Base-by-base conservation (phyloP, 768 basidiomycete species). In the Clitopilus hobsonii region DNA sequence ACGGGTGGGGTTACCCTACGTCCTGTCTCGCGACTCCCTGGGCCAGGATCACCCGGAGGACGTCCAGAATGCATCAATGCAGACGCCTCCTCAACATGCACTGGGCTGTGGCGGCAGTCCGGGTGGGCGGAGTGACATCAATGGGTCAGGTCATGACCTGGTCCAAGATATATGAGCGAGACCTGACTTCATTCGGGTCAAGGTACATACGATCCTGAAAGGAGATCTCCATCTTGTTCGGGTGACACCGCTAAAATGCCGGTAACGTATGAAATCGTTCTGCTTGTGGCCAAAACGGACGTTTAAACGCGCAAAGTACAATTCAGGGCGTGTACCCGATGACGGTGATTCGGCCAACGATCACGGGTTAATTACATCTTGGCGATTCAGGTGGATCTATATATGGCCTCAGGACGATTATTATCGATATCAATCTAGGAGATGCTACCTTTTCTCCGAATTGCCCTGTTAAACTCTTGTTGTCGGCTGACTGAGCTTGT, bases 231-330 rank as follows among this genome's bases (percentile, higher is more conserved):
- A 68, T 62, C 61, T 66, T 66, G 66, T 57, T 49, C 22, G 53
- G 25, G 57, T 64, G 66, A 68, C 66, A 70, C 68, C 67, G 68
- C 67, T 71, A 71, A 66, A 65, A 62, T 45, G 18, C 16, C 41
- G 41, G 67, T 69, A 68, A 69, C 73, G 70, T 69, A 69, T 66
- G 68, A 72, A 51, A 27, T 67, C 66, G 60, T 62, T 61, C 56
- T 59, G 57, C 55, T 27, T 62, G 62, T 65, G 61, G 67, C 65
- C 62, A 64, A 69, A 68, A 66, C 60, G 63, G 61, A 45, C 67
- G 65, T 58, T 57, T 57, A 54, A 55, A 65, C 68, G 60, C 56
- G 48, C 51, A 50, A 57, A 45, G 41, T 45, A 45, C 41, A 45
- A 45, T 45, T 45, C 41, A 45, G 41, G 41, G 41, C 41, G 41